Percentiles rank a stretch among this genome's conserved stretches.
Evolutionary conservation across 208 protist species (phyloP).

Genomic region (Trypanosoma avium): DNA sequence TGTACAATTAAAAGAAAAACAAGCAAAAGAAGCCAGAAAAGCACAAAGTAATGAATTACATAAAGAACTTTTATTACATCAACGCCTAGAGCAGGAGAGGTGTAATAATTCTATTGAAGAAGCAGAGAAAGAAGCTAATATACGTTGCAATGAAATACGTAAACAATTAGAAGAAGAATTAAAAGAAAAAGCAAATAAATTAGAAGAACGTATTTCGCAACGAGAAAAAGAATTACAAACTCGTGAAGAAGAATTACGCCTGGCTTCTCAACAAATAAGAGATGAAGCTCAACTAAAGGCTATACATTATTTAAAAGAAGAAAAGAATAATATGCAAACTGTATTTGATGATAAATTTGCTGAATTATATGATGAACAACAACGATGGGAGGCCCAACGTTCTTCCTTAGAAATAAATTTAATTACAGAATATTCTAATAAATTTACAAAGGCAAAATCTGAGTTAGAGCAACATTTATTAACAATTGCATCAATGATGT

Average conservation of each 20-base stretch:
- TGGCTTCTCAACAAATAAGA: background rate
- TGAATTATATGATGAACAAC: conserved; percentile 23
- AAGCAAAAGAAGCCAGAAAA: background rate
- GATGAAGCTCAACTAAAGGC: conserved; percentile 21
- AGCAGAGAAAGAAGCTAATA: conserved; percentile 2
- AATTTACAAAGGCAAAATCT: conserved; percentile 12
- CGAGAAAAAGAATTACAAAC: conserved; percentile 29
- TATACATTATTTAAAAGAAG: conserved; percentile 13
- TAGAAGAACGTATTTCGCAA: conserved; percentile 21
- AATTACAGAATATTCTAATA: conserved; percentile 6
- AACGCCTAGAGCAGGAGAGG: conserved; percentile 22
- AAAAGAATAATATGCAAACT: conserved; percentile 12
- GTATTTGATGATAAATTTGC: conserved; percentile 13
- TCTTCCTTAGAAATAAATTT: conserved; percentile 5
- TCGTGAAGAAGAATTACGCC: conserved; percentile 30
- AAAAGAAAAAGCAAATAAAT: conserved; percentile 7
- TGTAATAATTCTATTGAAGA: background rate
- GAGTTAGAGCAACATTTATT: conserved; percentile 17
- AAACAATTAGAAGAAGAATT: conserved; percentile 25
- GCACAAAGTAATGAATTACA: conserved; percentile 14
- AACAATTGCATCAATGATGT: background rate
- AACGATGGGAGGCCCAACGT: conserved; percentile 18
- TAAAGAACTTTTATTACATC: conserved; percentile 19
- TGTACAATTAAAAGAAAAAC: conserved; percentile 5
- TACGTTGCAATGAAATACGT: conserved; percentile 22